These are phyloP conservation scores for Populus euphratica DNA, from an alignment of 345 rosid species.

Conservation along the genomic window DNA sequence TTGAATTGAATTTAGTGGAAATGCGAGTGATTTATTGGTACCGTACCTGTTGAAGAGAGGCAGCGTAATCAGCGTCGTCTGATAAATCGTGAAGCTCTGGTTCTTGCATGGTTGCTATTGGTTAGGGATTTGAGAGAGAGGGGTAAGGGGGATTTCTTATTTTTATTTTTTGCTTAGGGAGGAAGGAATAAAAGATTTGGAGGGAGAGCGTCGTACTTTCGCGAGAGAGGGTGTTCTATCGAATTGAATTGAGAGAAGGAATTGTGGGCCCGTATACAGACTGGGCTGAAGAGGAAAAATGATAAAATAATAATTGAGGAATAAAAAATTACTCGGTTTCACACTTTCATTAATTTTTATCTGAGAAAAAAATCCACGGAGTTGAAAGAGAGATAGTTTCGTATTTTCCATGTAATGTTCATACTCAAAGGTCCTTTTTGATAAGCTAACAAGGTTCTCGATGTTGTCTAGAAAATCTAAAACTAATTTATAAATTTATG, in stretches of 20 bases:
- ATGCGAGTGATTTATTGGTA: not conserved
- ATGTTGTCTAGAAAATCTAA: no score
- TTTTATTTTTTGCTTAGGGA: constrained; percentile 25
- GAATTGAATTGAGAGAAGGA: not conserved
- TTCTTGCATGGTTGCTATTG: constrained; percentile 53
- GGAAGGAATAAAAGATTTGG: not conserved
- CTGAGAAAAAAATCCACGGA: no score
- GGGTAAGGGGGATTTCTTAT: not conserved
- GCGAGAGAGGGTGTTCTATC: not conserved
- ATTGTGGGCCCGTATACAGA: not conserved
- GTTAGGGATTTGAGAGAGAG: not conserved
- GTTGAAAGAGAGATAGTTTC: no score
- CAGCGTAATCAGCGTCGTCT: constrained; percentile 98
- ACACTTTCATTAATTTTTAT: not conserved
- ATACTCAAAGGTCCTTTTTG: no score
- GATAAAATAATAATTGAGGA: not conserved
- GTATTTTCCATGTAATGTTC: no score
- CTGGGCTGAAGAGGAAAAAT: not conserved
- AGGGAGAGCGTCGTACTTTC: not conserved
- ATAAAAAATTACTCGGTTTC: not conserved
- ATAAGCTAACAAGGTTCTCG: no score
- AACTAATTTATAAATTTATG: no score
- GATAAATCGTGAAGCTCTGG: constrained; percentile 81
- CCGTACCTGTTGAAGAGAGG: constrained; percentile 71
- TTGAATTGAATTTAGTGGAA: not conserved